Base-by-base conservation (phyloP, 305 asterid species). In the Fraxinus platypoda region DNA sequence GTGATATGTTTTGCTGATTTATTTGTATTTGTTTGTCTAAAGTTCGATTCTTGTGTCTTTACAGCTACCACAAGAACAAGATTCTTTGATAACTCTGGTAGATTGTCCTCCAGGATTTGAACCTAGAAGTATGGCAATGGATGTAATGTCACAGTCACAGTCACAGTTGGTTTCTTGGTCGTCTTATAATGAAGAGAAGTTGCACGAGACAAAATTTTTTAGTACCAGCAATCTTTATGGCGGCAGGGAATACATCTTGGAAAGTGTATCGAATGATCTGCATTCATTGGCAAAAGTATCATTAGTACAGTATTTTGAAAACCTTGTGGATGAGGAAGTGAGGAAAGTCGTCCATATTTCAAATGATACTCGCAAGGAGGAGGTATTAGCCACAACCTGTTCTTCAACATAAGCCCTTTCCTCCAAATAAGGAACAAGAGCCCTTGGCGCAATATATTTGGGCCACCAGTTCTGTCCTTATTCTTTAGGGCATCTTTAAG, bases 21-120 rank as follows among this genome's bases (percentile, higher is more conserved):
- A 26, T 57, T 82, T 85, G 75, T 66, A 12, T 83, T 23, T 83
- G 28, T 37, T 76, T 73, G 78, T 83, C 86, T 86, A 75, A 89
- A 81, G n/a, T 80, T 68, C 25, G 64, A 77, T 86, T 77, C 46
- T 73, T 76, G 78, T 89, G 88, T 84, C 75, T 88, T 89, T 85
- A 83, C 91, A 89, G 95, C 84, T 85, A 81, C 85, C 66, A n/a
- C 78, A 43, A 3, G 87, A 85, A 77, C 92, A 86, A 83, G 93
- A 89, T 62, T 82, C 87, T 57, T 84, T 88, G 78, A 81, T 75
- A 72, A 87, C 88, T 78, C 93, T 90, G 85, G 87, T 84, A 76
- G 94, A 90, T 76, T 91, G 88, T 38, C 98, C 98, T 81, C 98
- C 98, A 21, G 99, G 98, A 81, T 96, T 93, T 87, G 95, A 84